Percentiles rank a stretch among this genome's conserved stretches.
Conservation (phyloP, 176 grass and related monocot species). For the Avena eriantha region DNA sequence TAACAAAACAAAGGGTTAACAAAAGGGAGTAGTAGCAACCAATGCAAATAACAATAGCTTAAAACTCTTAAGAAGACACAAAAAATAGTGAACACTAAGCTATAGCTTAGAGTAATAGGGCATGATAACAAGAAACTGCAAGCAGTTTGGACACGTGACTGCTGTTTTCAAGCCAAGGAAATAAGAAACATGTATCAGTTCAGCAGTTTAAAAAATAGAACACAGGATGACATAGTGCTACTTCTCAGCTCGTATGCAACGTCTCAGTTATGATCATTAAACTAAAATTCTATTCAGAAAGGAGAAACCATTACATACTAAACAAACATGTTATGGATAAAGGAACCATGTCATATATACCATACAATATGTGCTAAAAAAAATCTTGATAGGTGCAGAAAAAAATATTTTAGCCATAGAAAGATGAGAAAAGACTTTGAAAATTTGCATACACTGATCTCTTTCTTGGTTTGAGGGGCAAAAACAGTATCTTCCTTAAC, state of each 20-base stretch:
- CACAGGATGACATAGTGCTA: neutral
- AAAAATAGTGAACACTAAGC: neutral
- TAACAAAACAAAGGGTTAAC: neutral
- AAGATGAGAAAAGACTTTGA: slow-evolving; percentile 17
- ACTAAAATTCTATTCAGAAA: slow-evolving; percentile 6
- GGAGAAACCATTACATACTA: neutral
- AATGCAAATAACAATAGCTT: slow-evolving; percentile 9
- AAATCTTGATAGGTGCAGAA: neutral
- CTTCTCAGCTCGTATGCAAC: neutral
- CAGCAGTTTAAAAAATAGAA: neutral
- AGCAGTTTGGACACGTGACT: neutral
- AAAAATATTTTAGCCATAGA: neutral
- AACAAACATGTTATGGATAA: neutral
- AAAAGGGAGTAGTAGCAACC: neutral
- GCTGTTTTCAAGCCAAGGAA: neutral
- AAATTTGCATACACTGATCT: slow-evolving; percentile 83
- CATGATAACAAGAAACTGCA: neutral
- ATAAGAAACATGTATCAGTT: neutral
- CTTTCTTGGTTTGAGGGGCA: slow-evolving; percentile 96
- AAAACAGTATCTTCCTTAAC: slow-evolving; percentile 86
- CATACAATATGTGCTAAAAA: neutral
- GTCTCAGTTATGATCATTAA: neutral
- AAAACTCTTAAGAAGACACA: slow-evolving; percentile 15
- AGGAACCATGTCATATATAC: slow-evolving; percentile 15
- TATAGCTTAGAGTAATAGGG: neutral